Conservation (phyloP, 148 eudicot species). For the Rhododendron griersonianum region DNA sequence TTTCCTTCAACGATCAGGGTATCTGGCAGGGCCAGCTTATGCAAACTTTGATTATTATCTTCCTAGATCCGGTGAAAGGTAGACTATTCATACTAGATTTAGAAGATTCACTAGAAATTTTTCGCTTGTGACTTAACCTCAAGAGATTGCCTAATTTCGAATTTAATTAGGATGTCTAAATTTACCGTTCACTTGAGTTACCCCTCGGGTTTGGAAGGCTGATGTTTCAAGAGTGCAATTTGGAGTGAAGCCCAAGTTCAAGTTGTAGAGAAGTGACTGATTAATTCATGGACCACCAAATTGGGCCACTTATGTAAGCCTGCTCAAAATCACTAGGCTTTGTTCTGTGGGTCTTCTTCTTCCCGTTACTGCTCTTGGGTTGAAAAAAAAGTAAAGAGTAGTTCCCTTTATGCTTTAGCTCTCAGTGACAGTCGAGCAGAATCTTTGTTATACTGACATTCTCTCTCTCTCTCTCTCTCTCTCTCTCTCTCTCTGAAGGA, state of each 20-base stretch:
- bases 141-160: neutral
- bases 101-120: neutral
- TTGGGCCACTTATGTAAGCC: neutral
- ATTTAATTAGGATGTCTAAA: neutral
- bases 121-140: neutral
- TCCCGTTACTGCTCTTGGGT: neutral
- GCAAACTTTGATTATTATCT: no score
- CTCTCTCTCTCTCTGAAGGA: neutral
- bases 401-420: neutral
- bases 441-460: neutral
- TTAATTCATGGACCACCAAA: neutral
- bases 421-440: neutral
- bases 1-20: no score
- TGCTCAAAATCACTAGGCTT: neutral
- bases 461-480: conserved; percentile 2
- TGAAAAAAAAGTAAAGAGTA: neutral
- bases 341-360: neutral
- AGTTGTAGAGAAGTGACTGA: neutral
- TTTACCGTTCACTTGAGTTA: neutral
- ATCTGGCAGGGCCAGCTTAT: no score
- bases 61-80: accelerated
- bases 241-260: neutral
- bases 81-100: no score
- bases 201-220: neutral
- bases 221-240: neutral